Evolutionary conservation across 176 grass and related monocot genomes (phyloP), one percentile per base, ranked within the genome.

Genomic region (Rhipidocladum racemiflorum): DNA sequence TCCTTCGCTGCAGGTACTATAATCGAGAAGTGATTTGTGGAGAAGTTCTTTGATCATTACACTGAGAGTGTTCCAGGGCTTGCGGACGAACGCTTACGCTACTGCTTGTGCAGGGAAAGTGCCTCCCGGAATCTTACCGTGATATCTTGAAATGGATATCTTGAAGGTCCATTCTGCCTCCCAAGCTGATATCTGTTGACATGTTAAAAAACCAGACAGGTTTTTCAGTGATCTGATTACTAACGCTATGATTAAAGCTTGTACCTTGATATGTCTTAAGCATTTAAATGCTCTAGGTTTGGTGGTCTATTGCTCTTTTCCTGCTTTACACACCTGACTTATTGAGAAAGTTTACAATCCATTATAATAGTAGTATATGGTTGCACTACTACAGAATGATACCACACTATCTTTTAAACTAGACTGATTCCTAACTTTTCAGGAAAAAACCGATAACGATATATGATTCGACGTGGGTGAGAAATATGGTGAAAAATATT

Each of bases 41-140:
- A 83, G 27, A 70, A 40, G 21, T 86, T 82, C 70, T 18, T 90
- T 28, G 70, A 55, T 28, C 60, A 40, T 17, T 71, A 55, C 40
- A 75, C 82, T 14, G 28, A 82, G 10, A 49, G 35, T 54, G 18
- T 54, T 65, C 79, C 81, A 21, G 72, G 71, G 55, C 45, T 16
- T 40, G 30, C 29, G 48, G 61, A 85, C 29, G 48, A 54, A 85
- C 30, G 50, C 77, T 53, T 91, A 88, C 79, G 45, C 55, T 54
- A 56, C 71, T 30, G 66, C 75, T 79, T 66, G 56, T 64, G 61
- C 49, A 9, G 66, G 74, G 25, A 38, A 51, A 56, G 14, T 27
- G 9, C 34, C 9, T 57, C 8, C 10, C 11, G 5, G 13, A 81
- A 7, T 55, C 34, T 24, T 30, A 56, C 15, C 3, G 16, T 81